Evolutionary conservation across 169 alveolate species (phyloP), one percentile per base, ranked within the genome.

Genomic region (Plasmodium malariae): DNA sequence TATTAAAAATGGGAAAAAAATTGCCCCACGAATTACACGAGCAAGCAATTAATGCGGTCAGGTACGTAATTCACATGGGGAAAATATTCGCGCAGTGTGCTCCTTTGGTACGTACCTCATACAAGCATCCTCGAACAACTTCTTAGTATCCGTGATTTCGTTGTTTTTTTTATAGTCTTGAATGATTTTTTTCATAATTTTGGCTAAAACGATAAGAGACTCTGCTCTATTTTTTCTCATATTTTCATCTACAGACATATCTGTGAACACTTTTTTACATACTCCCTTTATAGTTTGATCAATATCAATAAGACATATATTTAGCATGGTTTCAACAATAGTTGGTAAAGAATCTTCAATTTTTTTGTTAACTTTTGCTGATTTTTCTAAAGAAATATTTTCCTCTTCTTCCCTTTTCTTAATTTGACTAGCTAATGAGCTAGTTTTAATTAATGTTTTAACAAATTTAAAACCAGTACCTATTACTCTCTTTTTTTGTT

Each of bases 161-260:
- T 62, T 78, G 43, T 78, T 78, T 54, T 78, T 78, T 36, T 62
- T 63, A 78, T 43, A 78, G 4, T 78, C 78, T 26, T 78, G 67
- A 21, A 78, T 78, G n/a, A 78, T 96, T 45, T 78, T 90, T 92
- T 94, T 94, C 88, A 96, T 95, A 54, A 94, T 89, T 28, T 93
- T 90, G 7, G 98, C 98, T 80, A 95, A 70, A 59, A 92, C 96
- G 3, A 95, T 93, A 37, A 96, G 94, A 28, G 97, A 97, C 83
- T 95, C 95, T 2, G 98, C 98, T n/a, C 98, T 92, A 49, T 92
- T 92, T 62, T 94, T 73, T 32, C 98, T 93, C 92, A 93, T 76
- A 0, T 88, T 90, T 32, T 92, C 87, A 55, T 95, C 97, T 12
- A 95, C 98, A 21, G 95, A 91, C 98, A 96, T 96, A 69, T 96